These are phyloP conservation scores for Candida fluviatilis DNA, from an alignment of 805 yeast genomes.

Conservation along the genomic window DNA sequence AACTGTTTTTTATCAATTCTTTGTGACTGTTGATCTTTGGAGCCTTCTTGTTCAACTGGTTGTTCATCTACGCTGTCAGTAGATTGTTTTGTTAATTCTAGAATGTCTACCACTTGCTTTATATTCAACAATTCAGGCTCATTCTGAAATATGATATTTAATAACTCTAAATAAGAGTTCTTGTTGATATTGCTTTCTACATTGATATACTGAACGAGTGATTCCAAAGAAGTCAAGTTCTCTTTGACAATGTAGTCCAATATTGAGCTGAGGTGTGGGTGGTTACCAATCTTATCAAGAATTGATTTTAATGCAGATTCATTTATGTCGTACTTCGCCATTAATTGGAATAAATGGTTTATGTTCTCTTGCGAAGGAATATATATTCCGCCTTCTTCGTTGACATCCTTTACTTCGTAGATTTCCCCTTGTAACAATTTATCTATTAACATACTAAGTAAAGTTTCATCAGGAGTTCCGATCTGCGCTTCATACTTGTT, in stretches of 20 bases:
- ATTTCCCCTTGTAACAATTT: slow-evolving; percentile 7
- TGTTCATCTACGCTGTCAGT: not conserved
- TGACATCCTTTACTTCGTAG: slow-evolving; percentile 11
- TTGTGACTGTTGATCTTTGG: not conserved
- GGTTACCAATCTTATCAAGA: not conserved
- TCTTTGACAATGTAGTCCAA: not conserved
- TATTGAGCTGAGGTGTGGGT: not conserved
- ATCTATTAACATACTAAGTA: slow-evolving; percentile 5
- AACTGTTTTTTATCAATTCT: not conserved
- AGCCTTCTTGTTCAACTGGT: no score
- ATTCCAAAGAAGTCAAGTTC: not conserved
- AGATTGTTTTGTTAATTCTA: not conserved
- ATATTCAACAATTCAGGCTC: slow-evolving; percentile 2
- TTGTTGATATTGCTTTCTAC: slow-evolving; percentile 2
- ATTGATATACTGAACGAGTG: not conserved
- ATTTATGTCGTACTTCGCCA: slow-evolving; percentile 2
- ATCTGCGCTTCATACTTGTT: slow-evolving; percentile 16
- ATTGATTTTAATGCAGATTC: not conserved
- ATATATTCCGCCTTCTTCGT: slow-evolving; percentile 2
- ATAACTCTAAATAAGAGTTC: not conserved
- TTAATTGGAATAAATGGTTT: slow-evolving; percentile 1
- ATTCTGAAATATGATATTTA: not conserved
- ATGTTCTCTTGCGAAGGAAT: slow-evolving; percentile 1
- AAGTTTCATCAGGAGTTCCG: slow-evolving; percentile 1
- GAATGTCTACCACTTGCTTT: slow-evolving; percentile 4